Base-by-base conservation (phyloP, 1,139 yeast species). In the Suhomyces chickasaworum region DNA sequence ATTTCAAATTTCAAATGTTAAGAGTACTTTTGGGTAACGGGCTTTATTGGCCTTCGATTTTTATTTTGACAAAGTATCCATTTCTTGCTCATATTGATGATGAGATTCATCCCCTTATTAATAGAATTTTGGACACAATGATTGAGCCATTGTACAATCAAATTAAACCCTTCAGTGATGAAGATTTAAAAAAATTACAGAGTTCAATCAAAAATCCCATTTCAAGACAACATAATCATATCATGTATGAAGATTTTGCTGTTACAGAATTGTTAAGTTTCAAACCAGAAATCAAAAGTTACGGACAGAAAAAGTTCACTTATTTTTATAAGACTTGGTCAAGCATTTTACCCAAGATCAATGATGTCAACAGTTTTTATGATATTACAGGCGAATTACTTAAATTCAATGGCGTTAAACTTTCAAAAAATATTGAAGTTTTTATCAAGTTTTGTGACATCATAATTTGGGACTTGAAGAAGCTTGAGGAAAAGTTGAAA, bases 361-460 rank as follows among this genome's bases (percentile, higher is more conserved):
- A 53, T 1, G 63, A 64, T 7, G 59, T 71, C 6, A 80, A 75
- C 0, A 81, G 77, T 1, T 65, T 90, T 13, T 63, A 81, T 38
- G 49, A 54, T 6, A 54, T 68, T 7, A 76, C 85, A 0, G 73
- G 77, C 35, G 77, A 78, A 39, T 67, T 81, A 29, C 60, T 89
- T 27, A 68, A 74, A 35, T 77, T 84, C 49, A 64, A 79, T 35
- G 90, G 89, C 4, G 78, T 83, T 0, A 75, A 75, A 34, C 54
- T 89, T n/a, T 77, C 84, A 2, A 59, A 74, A 32, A 71, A 77
- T 55, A 60, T 80, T 2, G 61, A 64, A 9, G 65, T 89, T 4
- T 68, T 87, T 31, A 67, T 79, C 9, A 82, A 84, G 54, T 49
- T 91, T 0, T 80, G 90, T 51, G 80, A 87, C 34, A 76, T 89